phyloP scores from a whole-genome alignment of 2,329 filamentous ascomycete genomes.

The Amylocarpus encephaloides region DNA sequence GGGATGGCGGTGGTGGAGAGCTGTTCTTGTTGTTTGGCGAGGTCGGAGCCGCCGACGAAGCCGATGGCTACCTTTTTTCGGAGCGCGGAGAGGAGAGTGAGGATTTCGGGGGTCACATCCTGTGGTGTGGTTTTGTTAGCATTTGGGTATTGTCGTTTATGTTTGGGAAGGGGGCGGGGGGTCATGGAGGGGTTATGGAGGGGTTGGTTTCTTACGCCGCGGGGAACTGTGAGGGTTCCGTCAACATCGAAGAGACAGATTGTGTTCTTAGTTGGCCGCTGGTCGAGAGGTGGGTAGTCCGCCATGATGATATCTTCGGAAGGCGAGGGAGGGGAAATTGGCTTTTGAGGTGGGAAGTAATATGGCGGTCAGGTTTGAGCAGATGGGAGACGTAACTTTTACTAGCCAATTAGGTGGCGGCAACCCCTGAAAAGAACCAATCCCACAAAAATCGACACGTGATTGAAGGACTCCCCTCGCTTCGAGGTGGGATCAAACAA shows the following conservation, averaged over 20 bases:
- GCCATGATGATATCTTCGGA: conserved; percentile 1
- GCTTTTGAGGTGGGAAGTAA: neutral
- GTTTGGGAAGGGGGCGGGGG: neutral
- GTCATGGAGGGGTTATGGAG: neutral
- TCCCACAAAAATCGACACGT: neutral
- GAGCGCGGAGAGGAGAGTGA: conserved; percentile 69
- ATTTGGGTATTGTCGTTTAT: too few species aligned
- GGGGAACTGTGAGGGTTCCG: conserved; percentile 78
- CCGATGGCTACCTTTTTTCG: conserved; percentile 86
- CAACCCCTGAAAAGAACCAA: too few species aligned
- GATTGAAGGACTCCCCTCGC: too few species aligned
- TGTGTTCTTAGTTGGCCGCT: conserved; percentile 86
- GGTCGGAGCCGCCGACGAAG: conserved; percentile 87
- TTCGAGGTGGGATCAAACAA: too few species aligned
- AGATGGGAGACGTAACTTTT: neutral
- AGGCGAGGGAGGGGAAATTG: neutral
- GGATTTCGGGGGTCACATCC: conserved; percentile 73
- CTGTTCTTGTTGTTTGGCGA: conserved; percentile 93
- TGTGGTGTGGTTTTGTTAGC: conserved; percentile 30
- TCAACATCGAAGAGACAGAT: conserved; percentile 97
- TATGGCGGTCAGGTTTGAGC: conserved; percentile 1
- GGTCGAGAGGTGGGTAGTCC: conserved; percentile 60
- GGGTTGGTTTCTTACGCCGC: conserved; percentile 51
- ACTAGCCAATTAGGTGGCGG: neutral
- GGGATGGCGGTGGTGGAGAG: conserved; percentile 61